Conservation (phyloP, 768 basidiomycete genomes). For the Suillus cothurnatus region DNA sequence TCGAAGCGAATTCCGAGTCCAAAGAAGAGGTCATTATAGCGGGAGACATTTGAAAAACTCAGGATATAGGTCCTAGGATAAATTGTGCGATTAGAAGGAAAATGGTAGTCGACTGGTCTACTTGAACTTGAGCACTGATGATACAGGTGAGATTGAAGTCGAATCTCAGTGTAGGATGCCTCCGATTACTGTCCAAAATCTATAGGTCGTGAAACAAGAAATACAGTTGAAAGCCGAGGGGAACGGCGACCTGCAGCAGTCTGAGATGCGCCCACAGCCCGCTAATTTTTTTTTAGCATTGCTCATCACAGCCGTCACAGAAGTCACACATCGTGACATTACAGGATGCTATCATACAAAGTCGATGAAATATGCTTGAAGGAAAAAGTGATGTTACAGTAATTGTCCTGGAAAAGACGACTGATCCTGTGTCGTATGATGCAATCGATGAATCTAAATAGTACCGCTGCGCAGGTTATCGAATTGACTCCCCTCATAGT, state of each 20-base stretch:
- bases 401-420: slow-evolving; percentile 6
- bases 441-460: slow-evolving; percentile 22
- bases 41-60: slow-evolving; percentile 49
- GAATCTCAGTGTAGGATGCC: slow-evolving; percentile 2
- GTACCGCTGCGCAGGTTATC: slow-evolving; percentile 80
- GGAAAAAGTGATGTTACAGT: slow-evolving; percentile 4
- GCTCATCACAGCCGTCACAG: background rate
- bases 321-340: background rate
- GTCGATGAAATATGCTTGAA: background rate
- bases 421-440: slow-evolving; percentile 5
- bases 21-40: slow-evolving; percentile 49
- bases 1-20: slow-evolving; percentile 44
- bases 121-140: slow-evolving; percentile 9
- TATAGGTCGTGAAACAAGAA: slow-evolving; percentile 3
- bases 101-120: slow-evolving; percentile 3
- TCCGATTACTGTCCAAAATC: slow-evolving; percentile 1
- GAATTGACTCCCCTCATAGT: slow-evolving; percentile 74
- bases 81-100: slow-evolving; percentile 6
- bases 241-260: background rate
- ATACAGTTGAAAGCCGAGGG: background rate
- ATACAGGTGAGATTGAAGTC: slow-evolving; percentile 19
- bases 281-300: background rate
- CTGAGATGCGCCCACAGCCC: background rate
- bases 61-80: slow-evolving; percentile 13
- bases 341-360: background rate